phyloP scores from a whole-genome alignment of 495 filamentous ascomycete species.

The Podospora pseudoanserina region DNA sequence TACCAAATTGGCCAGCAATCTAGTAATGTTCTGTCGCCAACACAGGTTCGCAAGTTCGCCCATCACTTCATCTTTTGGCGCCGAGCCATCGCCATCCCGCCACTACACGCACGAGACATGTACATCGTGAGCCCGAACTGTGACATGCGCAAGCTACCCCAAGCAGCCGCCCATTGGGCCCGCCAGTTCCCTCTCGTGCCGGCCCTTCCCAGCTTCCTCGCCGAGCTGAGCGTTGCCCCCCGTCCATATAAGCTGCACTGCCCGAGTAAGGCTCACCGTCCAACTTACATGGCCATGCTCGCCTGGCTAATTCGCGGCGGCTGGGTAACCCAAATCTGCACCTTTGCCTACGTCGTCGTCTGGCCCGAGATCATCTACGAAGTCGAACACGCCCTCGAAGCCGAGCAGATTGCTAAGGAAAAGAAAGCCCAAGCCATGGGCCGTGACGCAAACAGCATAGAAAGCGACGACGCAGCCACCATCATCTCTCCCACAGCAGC shows the following conservation, averaged over 20 bases:
- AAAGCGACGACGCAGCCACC: slow-evolving; percentile 20
- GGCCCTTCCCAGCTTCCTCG: slow-evolving; percentile 77
- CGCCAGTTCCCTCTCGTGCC: slow-evolving; percentile 75
- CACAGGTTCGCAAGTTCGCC: slow-evolving; percentile 77
- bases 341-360: slow-evolving; percentile 76
- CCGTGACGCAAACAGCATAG: slow-evolving; percentile 18
- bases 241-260: slow-evolving; percentile 76
- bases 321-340: slow-evolving; percentile 87
- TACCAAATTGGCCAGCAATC: slow-evolving; percentile 65
- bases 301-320: slow-evolving; percentile 89
- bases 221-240: slow-evolving; percentile 68
- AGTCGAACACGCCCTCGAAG: slow-evolving; percentile 55
- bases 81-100: slow-evolving; percentile 84
- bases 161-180: slow-evolving; percentile 69
- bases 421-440: slow-evolving; percentile 24
- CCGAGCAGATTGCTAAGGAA: slow-evolving; percentile 42
- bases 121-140: slow-evolving; percentile 93
- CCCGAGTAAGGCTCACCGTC: slow-evolving; percentile 83
- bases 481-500: not conserved
- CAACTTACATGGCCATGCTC: slow-evolving; percentile 80
- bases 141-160: slow-evolving; percentile 67
- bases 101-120: slow-evolving; percentile 83
- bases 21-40: slow-evolving; percentile 65
- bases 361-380: slow-evolving; percentile 59
- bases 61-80: slow-evolving; percentile 94